Conservation (phyloP, 2,329 filamentous ascomycete genomes). For the Fusarium compactum region DNA sequence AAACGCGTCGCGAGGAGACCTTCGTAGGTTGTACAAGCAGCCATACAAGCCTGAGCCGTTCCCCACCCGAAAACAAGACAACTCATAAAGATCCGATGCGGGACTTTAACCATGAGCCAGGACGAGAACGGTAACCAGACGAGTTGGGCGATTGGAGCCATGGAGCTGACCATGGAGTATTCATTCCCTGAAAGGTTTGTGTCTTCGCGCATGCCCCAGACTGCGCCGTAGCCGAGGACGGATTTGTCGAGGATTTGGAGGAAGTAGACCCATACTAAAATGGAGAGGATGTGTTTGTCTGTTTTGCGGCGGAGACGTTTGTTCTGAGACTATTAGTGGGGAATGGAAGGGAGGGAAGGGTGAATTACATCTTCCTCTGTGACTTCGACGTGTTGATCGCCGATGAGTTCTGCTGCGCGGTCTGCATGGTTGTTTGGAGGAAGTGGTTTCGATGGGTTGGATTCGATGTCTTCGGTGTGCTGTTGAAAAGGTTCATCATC, state of each 20-base stretch:
- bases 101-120: conserved; percentile 70
- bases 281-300: conserved; percentile 67
- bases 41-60: conserved; percentile 58
- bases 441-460: conserved; percentile 1
- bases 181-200: conserved; percentile 63
- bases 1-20: conserved; percentile 63
- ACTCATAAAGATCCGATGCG: conserved; percentile 70
- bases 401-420: conserved; percentile 28
- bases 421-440: neutral
- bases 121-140: conserved; percentile 71
- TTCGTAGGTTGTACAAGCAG: conserved; percentile 61
- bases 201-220: conserved; percentile 65
- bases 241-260: conserved; percentile 70
- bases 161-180: conserved; percentile 69
- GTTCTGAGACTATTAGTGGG: conserved; percentile 5
- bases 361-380: conserved; percentile 31
- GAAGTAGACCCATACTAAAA: conserved; percentile 70
- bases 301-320: conserved; percentile 69
- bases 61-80: conserved; percentile 60
- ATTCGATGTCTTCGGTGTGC: conserved; percentile 21
- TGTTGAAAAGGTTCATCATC: conserved; percentile 18
- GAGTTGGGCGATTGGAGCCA: conserved; percentile 70
- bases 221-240: conserved; percentile 68
- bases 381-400: conserved; percentile 30
- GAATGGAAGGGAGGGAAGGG: rapidly evolving